These are phyloP conservation scores for Zangia roseola DNA, from an alignment of 768 basidiomycete genomes.

Conservation along the genomic window DNA sequence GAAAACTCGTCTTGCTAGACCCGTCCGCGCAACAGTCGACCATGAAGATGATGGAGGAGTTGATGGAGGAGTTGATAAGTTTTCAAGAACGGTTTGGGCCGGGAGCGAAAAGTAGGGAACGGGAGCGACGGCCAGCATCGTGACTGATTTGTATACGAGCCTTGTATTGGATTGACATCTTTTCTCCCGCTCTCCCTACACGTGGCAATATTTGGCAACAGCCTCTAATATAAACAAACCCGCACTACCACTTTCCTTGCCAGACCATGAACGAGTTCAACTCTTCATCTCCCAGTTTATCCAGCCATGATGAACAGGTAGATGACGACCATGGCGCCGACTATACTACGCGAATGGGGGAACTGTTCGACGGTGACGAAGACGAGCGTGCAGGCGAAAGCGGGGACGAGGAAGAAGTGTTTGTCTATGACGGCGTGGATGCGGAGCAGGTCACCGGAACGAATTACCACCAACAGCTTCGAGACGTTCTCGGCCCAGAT, in stretches of 20 bases:
- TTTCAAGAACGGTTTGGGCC: constrained; percentile 89
- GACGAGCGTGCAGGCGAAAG: constrained; percentile 42
- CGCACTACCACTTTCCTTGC: not conserved
- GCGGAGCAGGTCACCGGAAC: constrained; percentile 42
- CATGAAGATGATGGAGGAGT: constrained; percentile 85
- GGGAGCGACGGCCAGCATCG: constrained; percentile 46
- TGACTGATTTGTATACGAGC: constrained; percentile 20
- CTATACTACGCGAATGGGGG: constrained; percentile 27
- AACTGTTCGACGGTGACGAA: constrained; percentile 39
- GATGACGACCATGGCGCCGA: constrained; percentile 22
- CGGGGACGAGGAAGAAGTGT: constrained; percentile 58
- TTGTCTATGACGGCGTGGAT: constrained; percentile 74
- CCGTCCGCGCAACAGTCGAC: constrained; percentile 37
- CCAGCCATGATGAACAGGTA: constrained; percentile 22
- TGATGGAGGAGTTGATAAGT: constrained; percentile 84
- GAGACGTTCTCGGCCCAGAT: constrained; percentile 70
- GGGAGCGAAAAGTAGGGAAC: constrained; percentile 49
- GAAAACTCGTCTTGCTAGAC: constrained; percentile 7
- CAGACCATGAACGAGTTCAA: constrained; percentile 10
- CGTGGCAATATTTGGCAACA: constrained; percentile 30
- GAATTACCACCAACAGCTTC: constrained; percentile 66
- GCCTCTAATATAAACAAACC: constrained; percentile 26
- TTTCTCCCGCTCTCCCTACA: not conserved
- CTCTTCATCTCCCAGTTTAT: constrained; percentile 11
- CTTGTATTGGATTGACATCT: constrained; percentile 10